Evolutionary conservation across 441 rosid genomes (phyloP).

Genomic region (Erodium chrysanthum): DNA sequence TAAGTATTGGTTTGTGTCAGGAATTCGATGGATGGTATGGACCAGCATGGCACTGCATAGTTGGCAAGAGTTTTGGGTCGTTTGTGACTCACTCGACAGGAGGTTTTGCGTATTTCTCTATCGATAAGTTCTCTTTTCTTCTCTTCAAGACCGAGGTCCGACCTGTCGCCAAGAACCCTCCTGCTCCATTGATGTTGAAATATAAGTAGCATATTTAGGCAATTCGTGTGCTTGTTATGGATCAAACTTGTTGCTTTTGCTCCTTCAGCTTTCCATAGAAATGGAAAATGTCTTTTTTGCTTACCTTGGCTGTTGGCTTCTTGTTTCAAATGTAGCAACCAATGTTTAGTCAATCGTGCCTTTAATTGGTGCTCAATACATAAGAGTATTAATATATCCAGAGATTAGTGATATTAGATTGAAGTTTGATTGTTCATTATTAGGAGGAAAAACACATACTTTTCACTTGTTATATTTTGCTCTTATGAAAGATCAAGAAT

Average conservation of each 20-base stretch:
- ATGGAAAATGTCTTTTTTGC: background rate
- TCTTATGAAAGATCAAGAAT: too few species aligned
- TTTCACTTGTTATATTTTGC: too few species aligned
- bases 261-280: background rate
- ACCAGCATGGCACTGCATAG: constrained; percentile 74
- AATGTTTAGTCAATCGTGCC: background rate
- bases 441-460: too few species aligned
- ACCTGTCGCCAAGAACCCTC: constrained; percentile 25
- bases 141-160: constrained; percentile 65
- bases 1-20: constrained; percentile 21
- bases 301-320: background rate
- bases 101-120: constrained; percentile 59
- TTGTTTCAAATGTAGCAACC: background rate
- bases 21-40: constrained; percentile 58
- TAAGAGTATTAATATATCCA: too few species aligned
- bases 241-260: background rate
- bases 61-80: constrained; percentile 64
- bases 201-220: background rate
- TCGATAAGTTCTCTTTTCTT: constrained; percentile 47
- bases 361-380: background rate
- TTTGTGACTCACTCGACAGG: constrained; percentile 65
- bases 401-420: background rate
- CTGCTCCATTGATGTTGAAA: background rate
- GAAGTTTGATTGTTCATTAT: background rate
- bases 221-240: background rate